Evolutionary conservation across 148 eudicot species (phyloP).

Genomic region (Pharnaceum exiguum): DNA sequence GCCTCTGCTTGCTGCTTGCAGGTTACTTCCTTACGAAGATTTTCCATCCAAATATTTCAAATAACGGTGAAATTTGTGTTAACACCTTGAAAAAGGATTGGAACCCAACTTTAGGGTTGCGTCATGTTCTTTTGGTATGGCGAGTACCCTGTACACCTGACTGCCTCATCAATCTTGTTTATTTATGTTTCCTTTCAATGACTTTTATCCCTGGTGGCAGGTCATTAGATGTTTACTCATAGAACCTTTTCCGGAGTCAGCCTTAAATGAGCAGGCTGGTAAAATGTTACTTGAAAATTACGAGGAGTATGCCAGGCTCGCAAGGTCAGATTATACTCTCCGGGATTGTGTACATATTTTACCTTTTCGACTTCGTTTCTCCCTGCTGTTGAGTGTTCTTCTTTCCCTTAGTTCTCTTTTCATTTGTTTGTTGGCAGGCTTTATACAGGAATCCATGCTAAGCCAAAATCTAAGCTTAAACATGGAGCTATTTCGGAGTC

Average conservation of each 20-base stretch:
- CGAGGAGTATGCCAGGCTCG: slow-evolving; percentile 93
- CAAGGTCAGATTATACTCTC: slow-evolving; percentile 41
- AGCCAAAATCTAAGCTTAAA: slow-evolving; percentile 70
- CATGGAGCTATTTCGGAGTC: slow-evolving; percentile 75
- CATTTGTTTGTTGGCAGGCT: slow-evolving; percentile 41
- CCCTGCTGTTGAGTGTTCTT: not conserved
- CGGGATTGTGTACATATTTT: no score
- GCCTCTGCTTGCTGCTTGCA: slow-evolving; percentile 12
- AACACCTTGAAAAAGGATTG: slow-evolving; percentile 93
- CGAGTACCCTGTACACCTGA: not conserved
- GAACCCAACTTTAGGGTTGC: slow-evolving; percentile 89
- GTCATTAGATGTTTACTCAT: slow-evolving; percentile 89
- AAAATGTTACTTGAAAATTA: slow-evolving; percentile 92
- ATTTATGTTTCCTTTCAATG: not conserved
- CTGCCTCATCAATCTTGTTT: not conserved
- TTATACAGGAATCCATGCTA: slow-evolving; percentile 91
- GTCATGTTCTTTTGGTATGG: slow-evolving; percentile 77
- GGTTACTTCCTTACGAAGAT: slow-evolving; percentile 95
- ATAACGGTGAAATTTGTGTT: slow-evolving; percentile 88
- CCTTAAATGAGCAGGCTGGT: slow-evolving; percentile 95
- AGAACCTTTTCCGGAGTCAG: slow-evolving; percentile 98
- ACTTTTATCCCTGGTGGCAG: slow-evolving; percentile 29
- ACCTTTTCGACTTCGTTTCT: no score
- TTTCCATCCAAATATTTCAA: slow-evolving; percentile 86
- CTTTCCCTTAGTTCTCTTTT: not conserved